Evolutionary conservation across 1,284 basidiomycete genomes (phyloP).

Genomic region (Austroboletus novae-zelandiae): DNA sequence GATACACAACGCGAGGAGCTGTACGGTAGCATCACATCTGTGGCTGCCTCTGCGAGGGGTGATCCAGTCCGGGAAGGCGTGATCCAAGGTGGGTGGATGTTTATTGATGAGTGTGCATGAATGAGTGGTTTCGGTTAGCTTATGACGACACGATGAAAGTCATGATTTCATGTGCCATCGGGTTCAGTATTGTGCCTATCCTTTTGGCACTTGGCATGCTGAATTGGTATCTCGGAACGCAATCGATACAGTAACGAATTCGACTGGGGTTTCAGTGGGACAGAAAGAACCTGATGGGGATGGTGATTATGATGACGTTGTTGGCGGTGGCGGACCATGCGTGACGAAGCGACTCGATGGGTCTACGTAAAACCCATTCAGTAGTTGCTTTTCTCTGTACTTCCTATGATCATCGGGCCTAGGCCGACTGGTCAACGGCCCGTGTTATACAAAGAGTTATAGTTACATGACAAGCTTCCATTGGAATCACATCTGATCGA

Average conservation of each 20-base stretch:
- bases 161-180: constrained; percentile 35
- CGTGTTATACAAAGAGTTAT: too few relatives aligned
- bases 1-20: constrained; percentile 30
- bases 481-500: too few relatives aligned
- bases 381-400: too few relatives aligned
- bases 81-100: constrained; percentile 34
- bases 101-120: neutral
- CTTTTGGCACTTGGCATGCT: constrained; percentile 25
- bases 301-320: neutral
- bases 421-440: too few relatives aligned
- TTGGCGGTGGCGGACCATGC: neutral
- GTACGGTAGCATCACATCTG: constrained; percentile 45
- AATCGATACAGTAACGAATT: constrained; percentile 20
- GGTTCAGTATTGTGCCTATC: constrained; percentile 24
- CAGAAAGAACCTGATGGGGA: constrained; percentile 2
- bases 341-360: too few relatives aligned
- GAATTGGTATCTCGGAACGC: constrained; percentile 28
- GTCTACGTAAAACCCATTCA: too few relatives aligned
- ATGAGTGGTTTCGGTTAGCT: constrained; percentile 19
- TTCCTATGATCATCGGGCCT: too few relatives aligned
- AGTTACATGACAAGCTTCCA: too few relatives aligned
- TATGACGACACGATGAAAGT: constrained; percentile 44
- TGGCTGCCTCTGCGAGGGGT: constrained; percentile 37
- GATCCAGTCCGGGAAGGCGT: constrained; percentile 49
- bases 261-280: constrained; percentile 4